phyloP scores from a whole-genome alignment of 768 basidiomycete species.

The Boletus pseudo-olivaceus region DNA sequence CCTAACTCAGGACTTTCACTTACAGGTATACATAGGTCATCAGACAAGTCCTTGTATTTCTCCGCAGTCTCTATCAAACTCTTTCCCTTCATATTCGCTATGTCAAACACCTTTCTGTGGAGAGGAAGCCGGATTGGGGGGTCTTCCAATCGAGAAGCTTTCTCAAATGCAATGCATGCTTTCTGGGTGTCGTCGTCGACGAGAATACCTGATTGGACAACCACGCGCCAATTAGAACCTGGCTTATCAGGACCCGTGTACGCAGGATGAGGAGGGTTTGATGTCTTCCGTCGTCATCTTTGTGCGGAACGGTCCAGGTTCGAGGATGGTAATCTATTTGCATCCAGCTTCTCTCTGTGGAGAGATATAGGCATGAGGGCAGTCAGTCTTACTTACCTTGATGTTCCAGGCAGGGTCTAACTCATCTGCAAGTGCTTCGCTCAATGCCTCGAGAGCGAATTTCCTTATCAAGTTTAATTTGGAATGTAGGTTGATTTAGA shows the following conservation, averaged over 20 bases:
- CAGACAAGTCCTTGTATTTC: constrained; percentile 25
- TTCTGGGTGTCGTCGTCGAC: constrained; percentile 18
- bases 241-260: constrained; percentile 14
- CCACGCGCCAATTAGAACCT: constrained; percentile 6
- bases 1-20: too few relatives aligned
- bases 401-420: constrained; percentile 18
- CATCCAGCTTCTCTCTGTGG: not conserved
- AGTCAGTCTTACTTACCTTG: constrained; percentile 6
- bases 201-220: not conserved
- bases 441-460: constrained; percentile 28
- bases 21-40: constrained; percentile 17
- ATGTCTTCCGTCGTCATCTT: not conserved
- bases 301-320: constrained; percentile 19
- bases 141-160: constrained; percentile 16
- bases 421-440: constrained; percentile 16
- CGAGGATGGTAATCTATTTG: constrained; percentile 15
- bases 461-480: constrained; percentile 2
- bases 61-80: constrained; percentile 10
- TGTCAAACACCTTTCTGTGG: constrained; percentile 4
- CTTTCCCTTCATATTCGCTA: constrained; percentile 10
- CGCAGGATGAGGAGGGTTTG: constrained; percentile 12
- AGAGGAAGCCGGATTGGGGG: constrained; percentile 21
- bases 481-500: not conserved
- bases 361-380: not conserved
- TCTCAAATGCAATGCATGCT: constrained; percentile 20